Evolutionary conservation across 2,329 filamentous ascomycete genomes (phyloP).

Genomic region (Trichophyton rubrum): DNA sequence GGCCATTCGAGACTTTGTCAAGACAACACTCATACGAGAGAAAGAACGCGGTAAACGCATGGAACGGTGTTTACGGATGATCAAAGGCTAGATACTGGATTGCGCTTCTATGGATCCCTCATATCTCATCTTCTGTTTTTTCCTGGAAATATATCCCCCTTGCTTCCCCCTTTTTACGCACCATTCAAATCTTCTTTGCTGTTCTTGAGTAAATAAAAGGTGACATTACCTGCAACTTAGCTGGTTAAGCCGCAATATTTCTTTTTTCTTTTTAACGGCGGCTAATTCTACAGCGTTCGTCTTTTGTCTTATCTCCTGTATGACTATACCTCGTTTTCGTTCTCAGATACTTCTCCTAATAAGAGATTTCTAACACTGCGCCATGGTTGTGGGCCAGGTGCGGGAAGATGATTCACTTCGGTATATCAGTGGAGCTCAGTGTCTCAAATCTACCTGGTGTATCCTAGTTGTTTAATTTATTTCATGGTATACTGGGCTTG

Average conservation of each 20-base stretch:
- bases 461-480: background rate
- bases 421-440: background rate
- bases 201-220: background rate
- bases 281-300: background rate
- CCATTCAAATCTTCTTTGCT: background rate
- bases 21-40: slow-evolving; percentile 67
- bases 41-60: slow-evolving; percentile 67
- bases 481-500: background rate
- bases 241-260: background rate
- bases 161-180: background rate
- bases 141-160: background rate
- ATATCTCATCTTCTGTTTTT: background rate
- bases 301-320: background rate
- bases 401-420: background rate
- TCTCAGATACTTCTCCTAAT: background rate
- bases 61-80: slow-evolving; percentile 59
- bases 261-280: background rate
- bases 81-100: slow-evolving; percentile 24
- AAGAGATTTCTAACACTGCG: background rate
- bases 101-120: background rate
- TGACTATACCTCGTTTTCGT: background rate
- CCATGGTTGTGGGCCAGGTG: background rate
- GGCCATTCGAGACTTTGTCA: slow-evolving; percentile 64
- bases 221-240: background rate
- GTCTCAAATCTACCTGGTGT: background rate